These are phyloP conservation scores for Colletotrichum eleusines DNA, from an alignment of 2,329 filamentous ascomycete genomes.

Conservation along the genomic window DNA sequence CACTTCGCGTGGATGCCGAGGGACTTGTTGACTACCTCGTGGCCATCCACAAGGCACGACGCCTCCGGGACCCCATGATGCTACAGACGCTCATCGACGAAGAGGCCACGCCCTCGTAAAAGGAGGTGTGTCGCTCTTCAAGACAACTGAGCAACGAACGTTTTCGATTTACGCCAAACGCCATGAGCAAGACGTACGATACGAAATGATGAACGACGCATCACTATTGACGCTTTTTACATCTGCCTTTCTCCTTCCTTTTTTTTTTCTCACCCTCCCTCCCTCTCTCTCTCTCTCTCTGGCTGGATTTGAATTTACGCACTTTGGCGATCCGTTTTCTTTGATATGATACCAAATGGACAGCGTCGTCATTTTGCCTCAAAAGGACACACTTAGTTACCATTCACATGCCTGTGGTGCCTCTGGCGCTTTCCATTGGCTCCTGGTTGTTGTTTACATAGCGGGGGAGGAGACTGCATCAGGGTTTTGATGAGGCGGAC, in stretches of 20 bases:
- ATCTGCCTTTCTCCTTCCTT: constrained; percentile 12
- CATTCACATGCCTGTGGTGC: constrained; percentile 1
- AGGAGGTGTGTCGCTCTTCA: neutral
- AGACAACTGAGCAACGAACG: constrained; percentile 11
- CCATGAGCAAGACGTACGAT: constrained; percentile 13
- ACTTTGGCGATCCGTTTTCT: constrained; percentile 33
- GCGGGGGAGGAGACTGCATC: neutral
- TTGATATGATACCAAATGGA: constrained; percentile 43
- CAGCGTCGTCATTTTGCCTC: constrained; percentile 37
- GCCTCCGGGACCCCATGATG: constrained; percentile 46
- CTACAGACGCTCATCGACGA: constrained; percentile 33
- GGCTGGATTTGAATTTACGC: constrained; percentile 33
- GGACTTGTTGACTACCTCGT: constrained; percentile 65
- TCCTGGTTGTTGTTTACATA: constrained; percentile 7
- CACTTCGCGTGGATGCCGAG: constrained; percentile 63
- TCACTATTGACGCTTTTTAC: constrained; percentile 20
- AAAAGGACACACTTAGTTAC: constrained; percentile 10
- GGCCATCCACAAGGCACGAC: constrained; percentile 60
- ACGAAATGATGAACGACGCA: constrained; percentile 32
- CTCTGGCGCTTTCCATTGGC: constrained; percentile 14
- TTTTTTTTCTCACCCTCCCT: neutral
- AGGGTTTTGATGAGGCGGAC: neutral
- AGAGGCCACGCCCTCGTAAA: constrained; percentile 15
- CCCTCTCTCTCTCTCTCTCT: neutral
- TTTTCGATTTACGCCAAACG: constrained; percentile 26